Conservation (phyloP, 176 grass and related monocot genomes). For the Cenchrus americanus region DNA sequence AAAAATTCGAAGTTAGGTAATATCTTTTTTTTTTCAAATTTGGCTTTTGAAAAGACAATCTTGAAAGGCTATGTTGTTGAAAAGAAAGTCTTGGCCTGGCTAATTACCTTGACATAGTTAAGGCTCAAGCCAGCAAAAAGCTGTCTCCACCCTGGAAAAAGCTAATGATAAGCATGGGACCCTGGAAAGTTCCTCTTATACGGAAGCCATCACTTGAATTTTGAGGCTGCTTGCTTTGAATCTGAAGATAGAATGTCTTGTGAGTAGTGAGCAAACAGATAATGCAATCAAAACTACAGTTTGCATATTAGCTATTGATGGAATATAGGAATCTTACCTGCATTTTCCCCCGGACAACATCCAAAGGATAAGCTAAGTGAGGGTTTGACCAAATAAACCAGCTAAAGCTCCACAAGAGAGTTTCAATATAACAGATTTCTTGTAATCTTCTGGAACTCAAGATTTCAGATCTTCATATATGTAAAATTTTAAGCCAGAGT, state of each 20-base stretch:
- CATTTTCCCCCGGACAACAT: conserved; percentile 87
- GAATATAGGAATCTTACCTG: conserved; percentile 51
- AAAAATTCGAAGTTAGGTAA: not conserved
- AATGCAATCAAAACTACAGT: not conserved
- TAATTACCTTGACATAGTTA: conserved; percentile 90
- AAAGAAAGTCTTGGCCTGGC: not conserved
- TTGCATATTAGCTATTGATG: not conserved
- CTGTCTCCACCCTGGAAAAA: conserved; percentile 80
- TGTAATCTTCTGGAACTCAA: conserved; percentile 80
- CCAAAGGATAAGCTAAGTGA: conserved; percentile 64
- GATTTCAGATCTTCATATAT: conserved; percentile 89
- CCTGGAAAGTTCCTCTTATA: conserved; percentile 78
- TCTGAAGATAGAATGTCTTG: conserved; percentile 45
- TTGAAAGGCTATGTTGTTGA: no score
- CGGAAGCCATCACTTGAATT: conserved; percentile 49
- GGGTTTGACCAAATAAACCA: conserved; percentile 87
- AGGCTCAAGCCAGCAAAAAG: conserved; percentile 95
- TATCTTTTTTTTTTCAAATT: not conserved
- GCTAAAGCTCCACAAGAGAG: conserved; percentile 91
- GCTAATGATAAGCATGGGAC: conserved; percentile 55
- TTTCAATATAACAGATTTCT: conserved; percentile 77
- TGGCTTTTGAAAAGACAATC: not conserved
- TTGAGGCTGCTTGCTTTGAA: conserved; percentile 69
- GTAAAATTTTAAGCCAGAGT: conserved; percentile 93
- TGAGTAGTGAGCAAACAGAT: not conserved